Evolutionary conservation across 257 asterid genomes (phyloP).

Genomic region (Solanum neorickii): DNA sequence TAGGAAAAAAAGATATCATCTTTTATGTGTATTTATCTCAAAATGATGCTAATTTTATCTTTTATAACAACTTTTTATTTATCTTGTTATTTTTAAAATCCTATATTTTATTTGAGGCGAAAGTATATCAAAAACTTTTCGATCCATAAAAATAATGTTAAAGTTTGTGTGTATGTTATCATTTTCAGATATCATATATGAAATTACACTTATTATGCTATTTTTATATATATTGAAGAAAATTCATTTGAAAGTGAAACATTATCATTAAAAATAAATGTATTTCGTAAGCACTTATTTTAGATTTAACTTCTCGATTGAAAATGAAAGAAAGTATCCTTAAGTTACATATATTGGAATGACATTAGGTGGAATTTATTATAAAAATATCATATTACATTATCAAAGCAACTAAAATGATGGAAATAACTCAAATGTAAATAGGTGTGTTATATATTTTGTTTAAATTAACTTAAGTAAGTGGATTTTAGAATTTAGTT

Average conservation of each 20-base stretch:
- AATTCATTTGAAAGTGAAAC: not conserved
- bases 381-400: too few species aligned
- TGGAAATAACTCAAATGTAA: too few species aligned
- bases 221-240: too few species aligned
- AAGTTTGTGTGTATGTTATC: rapidly evolving
- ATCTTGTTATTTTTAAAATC: too few species aligned
- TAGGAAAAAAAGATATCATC: not conserved
- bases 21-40: not conserved
- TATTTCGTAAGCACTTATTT: not conserved
- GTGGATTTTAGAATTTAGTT: not conserved
- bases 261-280: too few species aligned
- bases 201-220: not conserved
- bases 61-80: too few species aligned
- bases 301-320: too few species aligned
- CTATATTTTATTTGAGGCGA: not conserved
- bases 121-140: not conserved
- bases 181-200: not conserved
- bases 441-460: not conserved
- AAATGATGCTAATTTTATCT: not conserved
- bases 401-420: too few species aligned
- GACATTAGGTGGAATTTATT: not conserved
- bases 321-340: not conserved
- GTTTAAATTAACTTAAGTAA: not conserved
- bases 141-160: not conserved
- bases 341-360: not conserved